phyloP scores from a whole-genome alignment of 148 eudicot genomes.

The Limonium bicolor region DNA sequence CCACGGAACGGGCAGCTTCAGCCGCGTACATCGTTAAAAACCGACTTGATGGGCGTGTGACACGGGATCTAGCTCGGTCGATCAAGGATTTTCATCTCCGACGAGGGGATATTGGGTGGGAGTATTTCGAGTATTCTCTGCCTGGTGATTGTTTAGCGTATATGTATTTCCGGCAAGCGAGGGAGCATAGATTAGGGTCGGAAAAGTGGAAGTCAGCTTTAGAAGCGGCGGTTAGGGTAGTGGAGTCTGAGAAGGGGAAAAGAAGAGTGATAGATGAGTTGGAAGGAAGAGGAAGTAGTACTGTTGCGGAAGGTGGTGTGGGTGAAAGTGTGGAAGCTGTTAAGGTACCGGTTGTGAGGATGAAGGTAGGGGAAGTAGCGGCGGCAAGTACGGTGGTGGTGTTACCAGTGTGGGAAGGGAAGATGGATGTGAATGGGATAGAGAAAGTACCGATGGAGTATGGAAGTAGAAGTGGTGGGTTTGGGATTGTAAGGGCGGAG shows the following conservation, averaged over 20 bases:
- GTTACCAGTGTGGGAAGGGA: constrained; percentile 51
- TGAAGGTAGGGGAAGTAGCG: constrained; percentile 65
- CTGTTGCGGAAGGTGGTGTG: constrained; percentile 5
- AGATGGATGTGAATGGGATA: constrained; percentile 32
- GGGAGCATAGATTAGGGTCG: constrained; percentile 24
- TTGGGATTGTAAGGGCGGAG: constrained; percentile 49
- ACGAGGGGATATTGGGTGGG: constrained; percentile 42
- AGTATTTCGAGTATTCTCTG: constrained; percentile 26
- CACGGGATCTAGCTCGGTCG: constrained; percentile 47
- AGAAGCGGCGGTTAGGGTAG: constrained; percentile 36
- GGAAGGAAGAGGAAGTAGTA: constrained; percentile 26
- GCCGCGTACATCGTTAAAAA: constrained; percentile 28
- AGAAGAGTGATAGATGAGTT: constrained; percentile 24
- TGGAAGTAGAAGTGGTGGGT: constrained; percentile 37
- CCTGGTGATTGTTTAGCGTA: constrained; percentile 72
- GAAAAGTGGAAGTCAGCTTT: constrained; percentile 23
- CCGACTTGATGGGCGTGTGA: constrained; percentile 23
- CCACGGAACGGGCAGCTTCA: constrained; percentile 35
- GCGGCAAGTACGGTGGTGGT: constrained; percentile 51
- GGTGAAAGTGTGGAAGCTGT: constrained; percentile 12
- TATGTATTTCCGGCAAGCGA: constrained; percentile 47
- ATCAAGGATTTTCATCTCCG: constrained; percentile 71
- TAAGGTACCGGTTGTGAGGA: constrained; percentile 73
- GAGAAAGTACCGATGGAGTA: constrained; percentile 47
- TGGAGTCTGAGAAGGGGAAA: constrained; percentile 35